Evolutionary conservation across 352 stramenopile genomes (phyloP), one percentile per base, ranked within the genome.

Genomic region (Phytopythium cucurbitacearum): DNA sequence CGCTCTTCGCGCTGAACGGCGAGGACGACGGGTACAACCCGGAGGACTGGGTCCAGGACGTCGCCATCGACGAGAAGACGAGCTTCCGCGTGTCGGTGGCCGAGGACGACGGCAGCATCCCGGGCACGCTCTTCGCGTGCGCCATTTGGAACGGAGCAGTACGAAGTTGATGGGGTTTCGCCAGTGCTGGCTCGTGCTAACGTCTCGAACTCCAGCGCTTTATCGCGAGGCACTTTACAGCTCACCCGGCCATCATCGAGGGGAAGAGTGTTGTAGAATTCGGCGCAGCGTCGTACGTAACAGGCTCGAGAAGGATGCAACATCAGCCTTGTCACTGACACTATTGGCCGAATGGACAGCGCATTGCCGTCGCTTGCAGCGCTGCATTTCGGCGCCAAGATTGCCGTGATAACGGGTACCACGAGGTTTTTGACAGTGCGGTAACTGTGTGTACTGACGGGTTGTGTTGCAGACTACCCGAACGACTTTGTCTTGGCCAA

Each of bases 71-170:
- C 3, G 12, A 28, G 11, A 46, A 47, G 4, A 47, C 47, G 10
- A 42, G 28, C 15, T 76, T 79, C 53, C 66, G 64, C 44, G 73
- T 83, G 43, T 76, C 67, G 0, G 49, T 78, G 12, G 70, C 67
- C 3, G 65, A 75, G 12, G 73, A 83, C 39, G 73, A 83, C 57
- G 73, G 73, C 44, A 63, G 59, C 15, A 76, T 77, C 28, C 72
- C 69, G 11, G 73, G 69, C 15, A 70, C 73, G 16, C 69, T 83
- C 50, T 80, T 83, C 49, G 72, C 73, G 13, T 78, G 69, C 46
- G 56, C 65, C 5, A 35, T 83, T 21, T 80, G 73, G 69, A 80
- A 75, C 32, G 69, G 73, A 50, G 69, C 69, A 35, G 73, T 80
- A 40, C 4, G 56, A 15, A 35, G 7, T 38, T 21, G 50, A 55